Conservation (phyloP, 1,139 yeast species). For the Cylindricascospora bacillispora region DNA sequence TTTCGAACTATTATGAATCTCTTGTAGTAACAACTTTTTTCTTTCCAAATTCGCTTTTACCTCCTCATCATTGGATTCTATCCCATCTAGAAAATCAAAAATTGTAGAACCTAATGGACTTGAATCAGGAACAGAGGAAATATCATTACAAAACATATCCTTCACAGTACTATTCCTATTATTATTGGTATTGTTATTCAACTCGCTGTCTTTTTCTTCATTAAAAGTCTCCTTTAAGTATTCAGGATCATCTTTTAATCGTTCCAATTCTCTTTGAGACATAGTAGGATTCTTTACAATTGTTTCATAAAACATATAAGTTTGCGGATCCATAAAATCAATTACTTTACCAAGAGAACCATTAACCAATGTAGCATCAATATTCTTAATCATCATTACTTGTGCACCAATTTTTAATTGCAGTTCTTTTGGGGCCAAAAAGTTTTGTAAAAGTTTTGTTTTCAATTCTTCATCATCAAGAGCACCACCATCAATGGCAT, state of each 20-base stretch:
- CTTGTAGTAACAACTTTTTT: conserved; percentile 29
- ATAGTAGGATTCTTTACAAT: conserved; percentile 10
- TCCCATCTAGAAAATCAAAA: conserved; percentile 38
- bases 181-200: conserved; percentile 8
- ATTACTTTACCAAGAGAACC: conserved; percentile 84
- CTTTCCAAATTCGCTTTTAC: conserved; percentile 24
- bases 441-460: conserved; percentile 39
- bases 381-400: conserved; percentile 90
- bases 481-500: conserved; percentile 53
- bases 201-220: conserved; percentile 13
- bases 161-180: conserved; percentile 14
- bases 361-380: conserved; percentile 77
- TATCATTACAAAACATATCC: conserved; percentile 12
- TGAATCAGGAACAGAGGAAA: conserved; percentile 6
- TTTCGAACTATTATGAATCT: conserved; percentile 28
- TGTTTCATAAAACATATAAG: conserved; percentile 31
- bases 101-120: conserved; percentile 30
- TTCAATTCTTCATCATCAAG: conserved; percentile 35
- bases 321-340: conserved; percentile 54
- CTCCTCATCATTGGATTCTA: conserved; percentile 23
- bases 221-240: conserved; percentile 11
- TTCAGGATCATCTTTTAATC: conserved; percentile 10
- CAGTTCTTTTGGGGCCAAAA: conserved; percentile 57
- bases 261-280: conserved; percentile 10
- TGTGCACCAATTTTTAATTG: conserved; percentile 73